Evolutionary conservation across 352 stramenopile species (phyloP).

Genomic region (Pythium rishiriense): DNA sequence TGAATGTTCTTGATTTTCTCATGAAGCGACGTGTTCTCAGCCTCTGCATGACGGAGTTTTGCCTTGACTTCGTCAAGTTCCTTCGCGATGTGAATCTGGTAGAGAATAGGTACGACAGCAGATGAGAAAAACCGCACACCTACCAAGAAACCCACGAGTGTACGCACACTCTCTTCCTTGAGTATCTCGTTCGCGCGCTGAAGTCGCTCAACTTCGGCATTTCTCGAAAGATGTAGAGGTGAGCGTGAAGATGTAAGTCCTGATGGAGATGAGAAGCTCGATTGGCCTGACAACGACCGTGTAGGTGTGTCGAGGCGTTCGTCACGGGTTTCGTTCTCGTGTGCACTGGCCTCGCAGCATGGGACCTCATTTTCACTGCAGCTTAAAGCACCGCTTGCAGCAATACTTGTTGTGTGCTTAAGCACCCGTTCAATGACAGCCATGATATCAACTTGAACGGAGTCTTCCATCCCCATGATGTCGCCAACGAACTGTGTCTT

Average conservation of each 20-base stretch:
- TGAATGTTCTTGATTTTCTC: constrained; percentile 38
- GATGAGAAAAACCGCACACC: neutral
- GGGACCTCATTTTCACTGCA: neutral
- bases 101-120: neutral
- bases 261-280: constrained; percentile 9
- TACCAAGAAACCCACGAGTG: neutral
- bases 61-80: constrained; percentile 30
- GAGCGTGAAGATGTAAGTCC: constrained; percentile 12
- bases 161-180: constrained; percentile 59
- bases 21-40: constrained; percentile 35
- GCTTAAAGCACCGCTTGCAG: neutral
- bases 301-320: neutral
- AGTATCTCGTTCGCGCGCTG: constrained; percentile 60
- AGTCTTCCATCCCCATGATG: constrained; percentile 64
- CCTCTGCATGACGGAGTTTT: constrained; percentile 29
- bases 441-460: constrained; percentile 66
- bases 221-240: constrained; percentile 45
- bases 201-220: constrained; percentile 46
- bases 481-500: constrained; percentile 62
- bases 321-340: neutral
- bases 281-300: neutral
- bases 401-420: constrained; percentile 16
- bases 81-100: constrained; percentile 41
- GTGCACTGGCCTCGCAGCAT: constrained; percentile 2
- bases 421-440: constrained; percentile 60